A percentile compares a stretch with the other conserved stretches of the same genome.
These are phyloP conservation scores for Ophiocordyceps australis DNA, from an alignment of 2,329 filamentous ascomycete species.

Conservation along the genomic window DNA sequence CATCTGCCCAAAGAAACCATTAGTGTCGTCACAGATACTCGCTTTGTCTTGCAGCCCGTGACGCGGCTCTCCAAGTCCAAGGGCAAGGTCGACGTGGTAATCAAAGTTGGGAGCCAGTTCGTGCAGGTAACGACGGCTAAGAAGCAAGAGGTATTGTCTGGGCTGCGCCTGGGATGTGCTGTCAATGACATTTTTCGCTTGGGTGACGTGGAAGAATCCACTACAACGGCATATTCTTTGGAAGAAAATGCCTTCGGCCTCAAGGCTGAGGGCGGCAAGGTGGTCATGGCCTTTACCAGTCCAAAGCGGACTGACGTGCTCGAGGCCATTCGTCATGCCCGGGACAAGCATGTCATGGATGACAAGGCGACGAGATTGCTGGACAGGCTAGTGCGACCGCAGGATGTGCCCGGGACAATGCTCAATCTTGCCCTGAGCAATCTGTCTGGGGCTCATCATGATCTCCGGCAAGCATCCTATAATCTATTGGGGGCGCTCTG, in stretches of 20 bases:
- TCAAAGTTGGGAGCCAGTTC: conserved; percentile 52
- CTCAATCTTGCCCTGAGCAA: conserved; percentile 51
- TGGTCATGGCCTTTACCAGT: conserved; percentile 56
- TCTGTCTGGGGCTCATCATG: conserved; percentile 40
- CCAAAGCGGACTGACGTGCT: conserved; percentile 44
- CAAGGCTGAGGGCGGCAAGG: conserved; percentile 49
- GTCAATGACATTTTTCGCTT: conserved; percentile 55
- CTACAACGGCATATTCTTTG: conserved; percentile 44
- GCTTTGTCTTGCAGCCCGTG: conserved; percentile 46
- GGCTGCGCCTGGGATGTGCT: conserved; percentile 40
- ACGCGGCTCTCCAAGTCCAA: conserved; percentile 49
- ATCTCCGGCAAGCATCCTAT: conserved; percentile 45
- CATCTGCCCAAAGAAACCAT: conserved; percentile 54
- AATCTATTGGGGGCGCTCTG: conserved; percentile 50
- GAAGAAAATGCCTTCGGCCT: conserved; percentile 51
- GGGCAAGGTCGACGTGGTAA: conserved; percentile 50
- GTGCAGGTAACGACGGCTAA: conserved; percentile 52
- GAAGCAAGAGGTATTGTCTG: conserved; percentile 49
- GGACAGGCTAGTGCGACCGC: conserved; percentile 47
- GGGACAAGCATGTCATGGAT: conserved; percentile 47
- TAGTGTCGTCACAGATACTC: conserved; percentile 46
- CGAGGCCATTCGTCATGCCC: conserved; percentile 42
- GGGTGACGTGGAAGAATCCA: conserved; percentile 48
- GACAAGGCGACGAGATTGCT: conserved; percentile 39
- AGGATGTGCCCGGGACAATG: conserved; percentile 52